A percentile compares a stretch with the other conserved stretches of the same genome.
These are phyloP conservation scores for Fusarium liriodendri DNA, from an alignment of 2,329 filamentous ascomycete genomes.

Conservation along the genomic window DNA sequence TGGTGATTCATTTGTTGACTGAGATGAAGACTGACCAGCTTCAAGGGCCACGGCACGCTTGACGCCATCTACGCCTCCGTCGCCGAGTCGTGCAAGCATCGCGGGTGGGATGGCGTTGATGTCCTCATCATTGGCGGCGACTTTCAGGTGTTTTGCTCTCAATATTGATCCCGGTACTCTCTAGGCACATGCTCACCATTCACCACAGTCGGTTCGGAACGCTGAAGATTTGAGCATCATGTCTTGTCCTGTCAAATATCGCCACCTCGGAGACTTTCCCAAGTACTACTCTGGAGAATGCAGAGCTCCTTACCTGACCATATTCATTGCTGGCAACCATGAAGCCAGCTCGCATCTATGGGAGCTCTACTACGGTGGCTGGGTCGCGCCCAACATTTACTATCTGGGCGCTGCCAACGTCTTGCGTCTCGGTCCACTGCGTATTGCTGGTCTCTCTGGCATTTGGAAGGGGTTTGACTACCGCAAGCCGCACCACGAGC, in stretches of 20 bases:
- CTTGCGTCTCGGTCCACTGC: slow-evolving; percentile 81
- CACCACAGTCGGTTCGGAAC: slow-evolving; percentile 81
- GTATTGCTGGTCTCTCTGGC: slow-evolving; percentile 90
- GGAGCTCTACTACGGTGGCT: slow-evolving; percentile 96
- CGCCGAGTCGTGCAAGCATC: slow-evolving; percentile 72
- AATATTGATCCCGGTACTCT: background rate
- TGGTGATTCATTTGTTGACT: background rate
- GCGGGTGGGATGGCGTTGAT: slow-evolving; percentile 85
- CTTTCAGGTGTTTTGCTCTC: slow-evolving; percentile 74
- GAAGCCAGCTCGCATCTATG: slow-evolving; percentile 91
- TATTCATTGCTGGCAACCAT: slow-evolving; percentile 96
- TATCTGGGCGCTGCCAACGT: slow-evolving; percentile 96
- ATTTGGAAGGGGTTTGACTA: slow-evolving; percentile 97
- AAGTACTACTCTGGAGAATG: slow-evolving; percentile 88
- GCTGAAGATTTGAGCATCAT: slow-evolving; percentile 88
- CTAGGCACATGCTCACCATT: slow-evolving; percentile 16
- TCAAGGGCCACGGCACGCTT: slow-evolving; percentile 88
- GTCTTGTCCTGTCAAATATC: slow-evolving; percentile 90
- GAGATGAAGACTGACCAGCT: slow-evolving; percentile 30
- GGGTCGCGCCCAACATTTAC: slow-evolving; percentile 97
- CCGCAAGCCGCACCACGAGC: slow-evolving; percentile 83
- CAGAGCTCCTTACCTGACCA: slow-evolving; percentile 85
- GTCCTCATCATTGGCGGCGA: slow-evolving; percentile 95
- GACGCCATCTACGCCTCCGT: slow-evolving; percentile 91
- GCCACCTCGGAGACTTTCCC: slow-evolving; percentile 89